Evolutionary conservation across 148 eudicot genomes (phyloP).

Genomic region (Fagopyrum esculentum): DNA sequence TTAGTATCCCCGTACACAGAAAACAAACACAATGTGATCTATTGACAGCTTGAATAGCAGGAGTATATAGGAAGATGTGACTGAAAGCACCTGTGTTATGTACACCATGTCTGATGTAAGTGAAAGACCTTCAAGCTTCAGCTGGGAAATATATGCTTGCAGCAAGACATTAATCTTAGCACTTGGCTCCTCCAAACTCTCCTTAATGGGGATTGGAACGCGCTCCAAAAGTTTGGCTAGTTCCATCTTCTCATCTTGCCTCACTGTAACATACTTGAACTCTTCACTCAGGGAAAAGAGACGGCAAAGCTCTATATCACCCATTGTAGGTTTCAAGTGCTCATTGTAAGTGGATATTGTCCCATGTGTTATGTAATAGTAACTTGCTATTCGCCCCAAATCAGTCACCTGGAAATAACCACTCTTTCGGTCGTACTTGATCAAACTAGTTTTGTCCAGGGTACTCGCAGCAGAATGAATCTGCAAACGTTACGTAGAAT

Average conservation of each 20-base stretch:
- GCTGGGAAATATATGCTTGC: constrained; percentile 78
- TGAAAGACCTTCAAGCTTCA: constrained; percentile 85
- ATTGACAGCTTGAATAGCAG: constrained; percentile 5
- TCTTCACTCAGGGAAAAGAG: constrained; percentile 92
- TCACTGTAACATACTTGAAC: constrained; percentile 77
- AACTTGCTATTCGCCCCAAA: constrained; percentile 87
- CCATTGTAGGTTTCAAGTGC: constrained; percentile 89
- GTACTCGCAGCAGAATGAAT: constrained; percentile 74
- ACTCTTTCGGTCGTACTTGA: constrained; percentile 81
- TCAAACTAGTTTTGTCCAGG: constrained; percentile 68
- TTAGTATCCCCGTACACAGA: background rate
- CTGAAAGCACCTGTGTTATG: constrained; percentile 61
- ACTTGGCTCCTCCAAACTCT: constrained; percentile 86
- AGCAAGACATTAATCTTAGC: constrained; percentile 89
- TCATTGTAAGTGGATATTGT: constrained; percentile 82
- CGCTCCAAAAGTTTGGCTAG: constrained; percentile 80
- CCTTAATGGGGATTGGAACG: constrained; percentile 85
- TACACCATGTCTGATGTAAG: constrained; percentile 87
- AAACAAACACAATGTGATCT: background rate
- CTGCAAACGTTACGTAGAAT: constrained; percentile 28
- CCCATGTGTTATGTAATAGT: constrained; percentile 79
- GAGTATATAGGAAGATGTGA: constrained; percentile 8
- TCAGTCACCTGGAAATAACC: constrained; percentile 89
- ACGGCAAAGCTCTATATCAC: constrained; percentile 90
- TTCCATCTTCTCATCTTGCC: constrained; percentile 93